These are phyloP conservation scores for Graphilbum sp. DNA, from an alignment of 2,329 filamentous ascomycete species.

Conservation along the genomic window DNA sequence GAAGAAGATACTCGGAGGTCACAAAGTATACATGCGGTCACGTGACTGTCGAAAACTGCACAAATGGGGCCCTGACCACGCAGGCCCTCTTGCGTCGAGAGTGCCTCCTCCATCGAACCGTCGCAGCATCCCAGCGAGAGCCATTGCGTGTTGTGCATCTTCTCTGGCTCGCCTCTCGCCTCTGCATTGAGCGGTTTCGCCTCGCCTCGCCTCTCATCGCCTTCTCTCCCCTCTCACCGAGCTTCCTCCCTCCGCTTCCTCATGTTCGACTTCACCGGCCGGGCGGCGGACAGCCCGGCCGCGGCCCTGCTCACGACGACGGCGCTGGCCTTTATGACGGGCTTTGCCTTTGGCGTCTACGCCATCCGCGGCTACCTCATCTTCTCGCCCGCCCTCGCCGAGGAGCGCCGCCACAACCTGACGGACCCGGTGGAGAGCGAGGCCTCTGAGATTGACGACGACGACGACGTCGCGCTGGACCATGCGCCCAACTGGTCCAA, in stretches of 20 bases:
- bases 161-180: too few species aligned
- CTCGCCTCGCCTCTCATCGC: not conserved
- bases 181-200: not conserved
- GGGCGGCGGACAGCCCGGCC: constrained; percentile 4
- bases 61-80: too few species aligned
- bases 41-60: too few species aligned
- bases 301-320: constrained; percentile 53
- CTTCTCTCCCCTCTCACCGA: not conserved
- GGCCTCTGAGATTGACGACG: constrained; percentile 50
- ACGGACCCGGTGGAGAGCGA: constrained; percentile 50
- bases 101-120: too few species aligned
- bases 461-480: constrained; percentile 39
- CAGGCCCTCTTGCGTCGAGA: too few species aligned
- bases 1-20: too few species aligned
- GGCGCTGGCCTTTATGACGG: constrained; percentile 55
- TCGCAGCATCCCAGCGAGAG: too few species aligned
- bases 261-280: constrained; percentile 3
- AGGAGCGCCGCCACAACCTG: constrained; percentile 38
- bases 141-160: not conserved
- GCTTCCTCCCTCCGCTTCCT: not conserved
- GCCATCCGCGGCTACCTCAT: constrained; percentile 43
- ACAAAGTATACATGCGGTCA: too few species aligned
- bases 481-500: constrained; percentile 54
- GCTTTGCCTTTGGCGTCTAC: constrained; percentile 72
- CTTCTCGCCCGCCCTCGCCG: constrained; percentile 36